Conservation (phyloP, 441 rosid species). For the Jatropha multifida region DNA sequence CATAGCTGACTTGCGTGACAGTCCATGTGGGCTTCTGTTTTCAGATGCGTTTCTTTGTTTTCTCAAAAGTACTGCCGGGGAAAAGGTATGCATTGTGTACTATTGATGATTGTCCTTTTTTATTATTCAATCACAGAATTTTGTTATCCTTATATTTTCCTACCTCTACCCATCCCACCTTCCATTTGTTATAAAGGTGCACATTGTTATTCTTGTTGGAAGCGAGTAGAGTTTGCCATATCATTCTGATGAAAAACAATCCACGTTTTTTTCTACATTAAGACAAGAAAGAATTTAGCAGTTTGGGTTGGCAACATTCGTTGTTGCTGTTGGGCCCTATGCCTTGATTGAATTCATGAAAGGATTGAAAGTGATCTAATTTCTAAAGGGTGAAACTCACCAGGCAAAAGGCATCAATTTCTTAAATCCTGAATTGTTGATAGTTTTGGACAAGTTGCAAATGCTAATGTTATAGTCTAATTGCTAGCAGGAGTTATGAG, state of each 20-base stretch:
- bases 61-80: conserved; percentile 77
- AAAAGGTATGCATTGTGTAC: conserved; percentile 51
- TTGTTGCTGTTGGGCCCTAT: background rate
- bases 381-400: background rate
- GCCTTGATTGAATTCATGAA: background rate
- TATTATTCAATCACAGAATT: background rate
- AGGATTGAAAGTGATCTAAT: background rate
- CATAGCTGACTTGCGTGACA: conserved; percentile 74
- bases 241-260: background rate
- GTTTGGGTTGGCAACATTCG: background rate
- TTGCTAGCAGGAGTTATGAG: background rate
- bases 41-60: conserved; percentile 86
- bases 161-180: background rate
- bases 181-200: no score
- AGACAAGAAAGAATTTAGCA: background rate
- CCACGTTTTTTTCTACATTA: background rate
- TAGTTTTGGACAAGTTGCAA: conserved; percentile 1
- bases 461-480: background rate
- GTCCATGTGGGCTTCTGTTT: conserved; percentile 73
- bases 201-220: background rate
- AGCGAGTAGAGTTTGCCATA: background rate
- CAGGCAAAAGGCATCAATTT: background rate
- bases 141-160: background rate
- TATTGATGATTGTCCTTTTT: background rate
- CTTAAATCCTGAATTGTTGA: background rate